Evolutionary conservation across 2,329 filamentous ascomycete genomes (phyloP), one percentile per base, ranked within the genome.

Genomic region (Ustulina deusta): DNA sequence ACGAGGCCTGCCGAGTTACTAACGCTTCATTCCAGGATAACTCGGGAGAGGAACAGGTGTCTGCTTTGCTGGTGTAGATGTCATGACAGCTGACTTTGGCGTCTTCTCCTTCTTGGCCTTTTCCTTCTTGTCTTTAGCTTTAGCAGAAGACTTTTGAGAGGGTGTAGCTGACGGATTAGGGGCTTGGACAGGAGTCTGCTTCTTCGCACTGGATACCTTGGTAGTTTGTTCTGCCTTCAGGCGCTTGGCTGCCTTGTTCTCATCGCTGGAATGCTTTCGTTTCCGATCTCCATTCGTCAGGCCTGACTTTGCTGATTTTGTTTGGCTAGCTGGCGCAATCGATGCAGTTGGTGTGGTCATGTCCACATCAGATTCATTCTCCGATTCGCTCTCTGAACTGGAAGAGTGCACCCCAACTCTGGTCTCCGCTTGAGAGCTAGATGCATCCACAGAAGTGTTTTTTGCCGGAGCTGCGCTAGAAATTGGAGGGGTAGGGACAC

Each of bases 361-460:
- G 68, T 84, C 83, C 6, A 80, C 77, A 65, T 82, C 82, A 5
- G 80, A 81, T 17, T 84, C 82, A 13, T 77, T 79, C 22, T 83
- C 83, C 74, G 85, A 72, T 83, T 79, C 20, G 66, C 80, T 29
- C 80, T 84, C 34, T 77, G 61, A 65, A 17, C 48, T 63, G 13
- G 78, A 58, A 1, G 73, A 72, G 79, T 29, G 82, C 83, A 11
- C 74, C 66, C 4, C 83, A 83, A 70, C 84, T 84, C 15, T 69
- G 15, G 27, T 69, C 46, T 51, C 66, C 17, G 48, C n/a, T 58
- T 55, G 65, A 44, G 68, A 49, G 58, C 32, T 49, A 49, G 49
- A 22, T 46, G 11, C 11, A 38, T 52, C 51, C 40, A 25, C 48
- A 17, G 42, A 27, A 9, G 44, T 32, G 1, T 32, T 25, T 6